These are phyloP conservation scores for Eucalyptus polybractea DNA, from an alignment of 345 rosid genomes.

Conservation along the genomic window DNA sequence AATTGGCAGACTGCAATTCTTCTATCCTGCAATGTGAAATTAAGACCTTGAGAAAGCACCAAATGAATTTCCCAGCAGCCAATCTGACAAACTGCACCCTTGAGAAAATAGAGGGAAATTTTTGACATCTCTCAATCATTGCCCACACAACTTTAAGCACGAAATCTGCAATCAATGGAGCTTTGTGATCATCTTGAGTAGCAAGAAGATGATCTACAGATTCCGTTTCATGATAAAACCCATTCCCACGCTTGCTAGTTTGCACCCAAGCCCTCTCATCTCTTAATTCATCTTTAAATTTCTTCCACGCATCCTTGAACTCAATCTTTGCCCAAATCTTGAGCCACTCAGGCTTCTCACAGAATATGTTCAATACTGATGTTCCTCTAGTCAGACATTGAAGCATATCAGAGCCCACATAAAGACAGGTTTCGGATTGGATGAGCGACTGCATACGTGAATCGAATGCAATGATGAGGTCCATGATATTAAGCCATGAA, in stretches of 20 bases:
- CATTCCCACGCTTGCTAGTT: conserved; percentile 1
- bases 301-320: conserved; percentile 62
- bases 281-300: conserved; percentile 38
- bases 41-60: conserved; percentile 48
- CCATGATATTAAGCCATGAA: conserved; percentile 68
- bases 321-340: conserved; percentile 76
- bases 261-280: conserved; percentile 44
- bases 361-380: conserved; percentile 38
- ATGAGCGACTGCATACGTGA: conserved; percentile 41
- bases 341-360: conserved; percentile 54
- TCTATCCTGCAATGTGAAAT: conserved; percentile 30
- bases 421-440: conserved; percentile 31
- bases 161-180: conserved; percentile 47
- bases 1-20: conserved; percentile 11
- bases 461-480: conserved; percentile 62
- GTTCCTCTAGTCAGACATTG: conserved; percentile 17
- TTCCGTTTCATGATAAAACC: neutral
- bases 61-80: conserved; percentile 49
- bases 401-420: conserved; percentile 17
- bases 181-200: conserved; percentile 45
- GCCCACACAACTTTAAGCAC: conserved; percentile 32
- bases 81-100: conserved; percentile 46
- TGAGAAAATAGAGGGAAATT: conserved; percentile 21
- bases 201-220: conserved; percentile 32
- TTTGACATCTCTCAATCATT: conserved; percentile 45